A percentile compares a stretch with the other conserved stretches of the same genome.
phyloP scores from a whole-genome alignment of 495 filamentous ascomycete species.

The Tetracladium marchalianum region DNA sequence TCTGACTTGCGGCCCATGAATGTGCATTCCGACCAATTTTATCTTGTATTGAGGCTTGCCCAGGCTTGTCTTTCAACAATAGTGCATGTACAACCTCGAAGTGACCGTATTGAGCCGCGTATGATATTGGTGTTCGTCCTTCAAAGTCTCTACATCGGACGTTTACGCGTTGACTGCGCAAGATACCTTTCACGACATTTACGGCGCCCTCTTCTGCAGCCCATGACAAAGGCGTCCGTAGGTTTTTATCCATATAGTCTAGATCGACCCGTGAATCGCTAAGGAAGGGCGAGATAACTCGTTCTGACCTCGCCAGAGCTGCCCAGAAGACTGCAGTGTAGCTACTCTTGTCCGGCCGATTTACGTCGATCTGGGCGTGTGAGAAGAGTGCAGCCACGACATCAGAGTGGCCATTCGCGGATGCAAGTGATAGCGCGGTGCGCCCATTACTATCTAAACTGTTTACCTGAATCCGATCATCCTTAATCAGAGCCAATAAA shows the following conservation, averaged over 20 bases:
- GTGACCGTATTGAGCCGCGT: conserved; percentile 16
- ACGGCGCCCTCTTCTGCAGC: conserved; percentile 12
- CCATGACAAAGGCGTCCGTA: conserved; percentile 19
- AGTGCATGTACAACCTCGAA: neutral
- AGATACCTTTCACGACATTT: conserved; percentile 9
- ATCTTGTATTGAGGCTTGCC: conserved; percentile 10
- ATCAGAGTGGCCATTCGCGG: conserved; percentile 8
- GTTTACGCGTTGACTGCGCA: neutral
- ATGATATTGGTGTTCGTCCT: conserved; percentile 9
- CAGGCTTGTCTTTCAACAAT: conserved; percentile 4
- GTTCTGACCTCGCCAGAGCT: conserved; percentile 1
- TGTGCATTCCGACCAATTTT: conserved; percentile 14
- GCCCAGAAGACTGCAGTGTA: conserved; percentile 17
- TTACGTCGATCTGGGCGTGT: neutral
- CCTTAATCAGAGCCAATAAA: conserved; percentile 3
- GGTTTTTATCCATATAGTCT: conserved; percentile 12
- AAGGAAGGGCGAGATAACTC: neutral
- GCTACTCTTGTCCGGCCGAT: conserved; percentile 1
- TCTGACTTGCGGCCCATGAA: conserved; percentile 18
- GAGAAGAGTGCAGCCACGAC: conserved; percentile 3
- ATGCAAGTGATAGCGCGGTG: conserved; percentile 19
- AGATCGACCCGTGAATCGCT: neutral
- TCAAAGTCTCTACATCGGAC: neutral
- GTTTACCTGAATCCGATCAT: too few species aligned
- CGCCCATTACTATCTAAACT: conserved; percentile 4